Evolutionary conservation across 345 rosid genomes (phyloP), one percentile per base, ranked within the genome.

Genomic region (Bruguiera parviflora): DNA sequence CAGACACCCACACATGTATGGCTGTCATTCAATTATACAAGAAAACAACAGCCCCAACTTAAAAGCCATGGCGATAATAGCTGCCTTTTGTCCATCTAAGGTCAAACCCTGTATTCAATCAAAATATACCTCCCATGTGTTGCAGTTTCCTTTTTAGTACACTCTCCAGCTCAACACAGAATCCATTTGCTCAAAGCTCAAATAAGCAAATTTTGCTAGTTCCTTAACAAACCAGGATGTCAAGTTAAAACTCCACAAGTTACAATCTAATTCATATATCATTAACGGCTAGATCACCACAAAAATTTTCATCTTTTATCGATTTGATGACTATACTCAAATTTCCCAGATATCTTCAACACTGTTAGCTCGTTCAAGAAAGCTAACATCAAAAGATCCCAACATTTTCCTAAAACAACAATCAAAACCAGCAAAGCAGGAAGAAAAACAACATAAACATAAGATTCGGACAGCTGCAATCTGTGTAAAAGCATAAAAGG

Each of bases 331-430:
- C 16, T 31, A 35, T 29, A 68, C 68, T 74, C 69, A 68, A 57
- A 69, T n/a, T 39, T 25, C 71, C 53, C 64, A 61, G 25, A 70
- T 43, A 67, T 65, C 68, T 73, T 61, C 43, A 62, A 63, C 37
- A 69, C 63, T 18, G 28, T 28, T 19, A 55, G 57, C 70, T 27
- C 31, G 55, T 20, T n/a, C 49, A 64, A 67, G 47, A 56, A 68
- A 74, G 28, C 25, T 37, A 70, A 63, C 9, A 59, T 65, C 6
- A 29, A 63, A 47, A 65, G 35, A 75, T 65, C 61, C 32, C 67
- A 74, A 20, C 2, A 32, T 33, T 70, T 66, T n/a, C 15, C 49
- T 22, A 43, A 79, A 70, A 37, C 72, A 60, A 65, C 5, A 57
- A 31, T 8, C 22, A 62, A 65, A 69, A 43, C 32, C 47, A 37